Base-by-base conservation (phyloP, 2,329 filamentous ascomycete genomes). In the Stagonosporopsis cucurbitacearum region DNA sequence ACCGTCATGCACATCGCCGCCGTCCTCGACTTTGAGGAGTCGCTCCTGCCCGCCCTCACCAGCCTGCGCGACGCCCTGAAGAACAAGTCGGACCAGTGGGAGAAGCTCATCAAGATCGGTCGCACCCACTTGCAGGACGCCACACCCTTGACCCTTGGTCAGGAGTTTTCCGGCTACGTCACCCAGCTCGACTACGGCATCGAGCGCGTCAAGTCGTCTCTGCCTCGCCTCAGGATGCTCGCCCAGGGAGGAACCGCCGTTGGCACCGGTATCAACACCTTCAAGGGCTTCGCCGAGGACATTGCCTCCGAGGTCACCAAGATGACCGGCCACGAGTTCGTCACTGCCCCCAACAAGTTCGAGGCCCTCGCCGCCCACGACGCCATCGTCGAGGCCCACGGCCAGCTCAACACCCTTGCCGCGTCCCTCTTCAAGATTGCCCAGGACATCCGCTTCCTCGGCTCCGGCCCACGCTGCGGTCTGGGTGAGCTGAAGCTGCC, bases 1-100 rank as follows among this genome's bases (percentile, higher is more conserved):
- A 98, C 95, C 65, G 95, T 97, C 76, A 99, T 99, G 95, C 95
- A 98, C 84, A 97, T 99, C 75, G 94, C 95, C 58, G 94, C 94
- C 62, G 93, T 98, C 44, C 85, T 98, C 58, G 95, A 98, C 78
- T 84, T 97, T 58, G 92, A 97, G 81, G 84, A 89, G 73, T 85
- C 89, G 68, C 88, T 99, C 41, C 80, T 98, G 17, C 95, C 95
- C 35, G 84, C 92, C 44, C 84, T 98, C 60, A 88, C 84, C 78
- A 92, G 86, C 78, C 86, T 99, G 53, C 89, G 92, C 62, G 84
- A 88, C 61, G 92, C 92, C 45, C 84, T 99, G 59, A 88, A 96
- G 81, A 84, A 86, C 77, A 98, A 98, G 86, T 88, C 91, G 37
- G 88, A 96, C 70, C 86, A 90, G 46, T 99, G 97, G 72, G 87